Evolutionary conservation across 2,329 filamentous ascomycete species (phyloP).

Genomic region (Hypoxylon sp.): DNA sequence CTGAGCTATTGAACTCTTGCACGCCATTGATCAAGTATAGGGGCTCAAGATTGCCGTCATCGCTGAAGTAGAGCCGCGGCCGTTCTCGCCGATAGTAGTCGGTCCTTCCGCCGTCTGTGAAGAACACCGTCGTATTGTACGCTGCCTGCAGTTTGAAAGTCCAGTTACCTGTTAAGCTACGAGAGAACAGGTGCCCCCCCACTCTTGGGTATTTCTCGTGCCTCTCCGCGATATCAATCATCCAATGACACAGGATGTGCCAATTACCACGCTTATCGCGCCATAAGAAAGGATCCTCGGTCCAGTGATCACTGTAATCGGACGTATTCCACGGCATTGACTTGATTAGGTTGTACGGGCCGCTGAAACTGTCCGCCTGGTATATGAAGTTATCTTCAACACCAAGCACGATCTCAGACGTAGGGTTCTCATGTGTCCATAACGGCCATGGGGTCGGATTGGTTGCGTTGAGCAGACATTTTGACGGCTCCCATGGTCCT

Average conservation of each 20-base stretch:
- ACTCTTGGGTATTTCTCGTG: constrained; percentile 50
- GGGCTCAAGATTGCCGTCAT: constrained; percentile 62
- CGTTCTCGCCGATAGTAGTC: constrained; percentile 63
- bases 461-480: constrained; percentile 52
- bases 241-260: constrained; percentile 52
- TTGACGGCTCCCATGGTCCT: constrained; percentile 40
- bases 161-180: constrained; percentile 46
- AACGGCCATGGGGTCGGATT: constrained; percentile 62
- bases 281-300: constrained; percentile 54
- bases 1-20: constrained; percentile 57
- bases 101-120: constrained; percentile 59
- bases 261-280: constrained; percentile 51
- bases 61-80: constrained; percentile 65
- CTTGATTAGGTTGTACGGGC: constrained; percentile 49
- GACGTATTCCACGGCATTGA: constrained; percentile 49
- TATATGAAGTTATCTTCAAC: constrained; percentile 58
- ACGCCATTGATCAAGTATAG: constrained; percentile 65
- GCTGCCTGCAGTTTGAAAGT: constrained; percentile 46
- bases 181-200: constrained; percentile 48
- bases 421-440: constrained; percentile 51
- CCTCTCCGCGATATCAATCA: constrained; percentile 49
- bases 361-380: constrained; percentile 49
- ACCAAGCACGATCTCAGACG: constrained; percentile 53
- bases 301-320: constrained; percentile 48
- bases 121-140: constrained; percentile 52